Evolutionary conservation across 805 yeast genomes (phyloP).

Genomic region (Lipomyces starkeyi): DNA sequence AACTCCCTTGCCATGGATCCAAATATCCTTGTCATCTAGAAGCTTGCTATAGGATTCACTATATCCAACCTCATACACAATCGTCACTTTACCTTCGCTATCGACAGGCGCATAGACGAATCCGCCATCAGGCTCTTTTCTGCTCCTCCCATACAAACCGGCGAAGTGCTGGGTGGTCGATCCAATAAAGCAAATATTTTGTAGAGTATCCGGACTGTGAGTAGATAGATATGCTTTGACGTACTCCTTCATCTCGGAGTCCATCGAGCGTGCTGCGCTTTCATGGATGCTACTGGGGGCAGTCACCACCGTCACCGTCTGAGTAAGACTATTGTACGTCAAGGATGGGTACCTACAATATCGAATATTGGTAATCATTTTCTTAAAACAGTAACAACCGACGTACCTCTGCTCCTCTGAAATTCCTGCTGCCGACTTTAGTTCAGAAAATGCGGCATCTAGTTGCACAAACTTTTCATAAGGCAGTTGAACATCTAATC

Average conservation of each 20-base stretch:
- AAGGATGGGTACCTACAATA: slow-evolving; percentile 8
- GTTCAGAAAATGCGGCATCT: not conserved
- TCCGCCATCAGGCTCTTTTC: slow-evolving; percentile 5
- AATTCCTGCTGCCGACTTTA: slow-evolving; percentile 4
- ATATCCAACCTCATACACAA: slow-evolving; percentile 1
- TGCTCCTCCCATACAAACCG: not conserved
- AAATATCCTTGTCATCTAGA: slow-evolving; percentile 1
- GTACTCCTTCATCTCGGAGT: not conserved
- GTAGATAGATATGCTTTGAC: not conserved
- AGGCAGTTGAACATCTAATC: slow-evolving; percentile 10
- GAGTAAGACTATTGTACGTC: slow-evolving; percentile 4
- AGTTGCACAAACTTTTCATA: slow-evolving; percentile 6
- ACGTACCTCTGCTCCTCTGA: slow-evolving; percentile 6
- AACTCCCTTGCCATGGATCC: slow-evolving; percentile 6
- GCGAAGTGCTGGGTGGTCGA: not conserved
- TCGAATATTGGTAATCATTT: not conserved
- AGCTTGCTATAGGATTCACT: not conserved
- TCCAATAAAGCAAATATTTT: not conserved
- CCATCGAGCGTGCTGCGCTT: not conserved
- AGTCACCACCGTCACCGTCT: slow-evolving; percentile 7
- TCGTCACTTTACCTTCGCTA: not conserved
- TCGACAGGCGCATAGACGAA: not conserved
- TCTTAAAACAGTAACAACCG: not conserved
- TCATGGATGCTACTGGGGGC: slow-evolving; percentile 7
- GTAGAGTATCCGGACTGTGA: not conserved